Base-by-base conservation (phyloP, 495 filamentous ascomycete genomes). In the Thermochaetoides thermophila region DNA sequence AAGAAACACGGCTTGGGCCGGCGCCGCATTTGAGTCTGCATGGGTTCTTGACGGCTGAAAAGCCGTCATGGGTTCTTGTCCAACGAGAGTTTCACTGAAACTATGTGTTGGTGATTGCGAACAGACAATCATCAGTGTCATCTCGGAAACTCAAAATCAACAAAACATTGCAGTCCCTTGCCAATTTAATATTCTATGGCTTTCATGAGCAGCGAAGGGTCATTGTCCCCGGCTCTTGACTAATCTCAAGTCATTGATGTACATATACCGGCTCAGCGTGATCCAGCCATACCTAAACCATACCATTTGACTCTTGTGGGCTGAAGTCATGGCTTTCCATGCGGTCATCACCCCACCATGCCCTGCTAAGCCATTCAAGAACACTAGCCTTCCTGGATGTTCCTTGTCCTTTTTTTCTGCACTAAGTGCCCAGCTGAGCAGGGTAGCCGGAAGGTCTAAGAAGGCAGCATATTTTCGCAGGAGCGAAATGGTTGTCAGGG, bases 251-350 rank as follows among this genome's bases (percentile, higher is more conserved):
- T 95, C 86, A 60, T 97, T 97, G 2, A 97, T 69, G 39, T 81
- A 70, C 89, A 97, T 96, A 60, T 96, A 97, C 38, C 89, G 63
- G 38, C 84, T 84, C 35, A 93, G 44, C 4, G 68, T 65, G 46
- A 97, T 91, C 89, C 89, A 97, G 0, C 84, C 85, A 74, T 84
- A 96, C 7, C 89, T 71, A 50, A 96, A 97, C 89, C 89, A 97
- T 23, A 78, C 68, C 89, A 97, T 97, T 68, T 97, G 89, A 56
- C 86, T 95, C 63, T 71, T 62, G 59, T 97, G 89, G 7, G 75
- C 84, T 29, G 66, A 61, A 0, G 77, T 78, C 89, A 97, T 97
- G 12, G 89, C 89, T 27, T 57, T 63, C 61, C 83, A 76, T 27
- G 81, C 89, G 17, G 53, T 46, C 0, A 42, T 48, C 39, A 58